phyloP scores from a whole-genome alignment of 2,329 filamentous ascomycete species.

The Talaromyces sp. region DNA sequence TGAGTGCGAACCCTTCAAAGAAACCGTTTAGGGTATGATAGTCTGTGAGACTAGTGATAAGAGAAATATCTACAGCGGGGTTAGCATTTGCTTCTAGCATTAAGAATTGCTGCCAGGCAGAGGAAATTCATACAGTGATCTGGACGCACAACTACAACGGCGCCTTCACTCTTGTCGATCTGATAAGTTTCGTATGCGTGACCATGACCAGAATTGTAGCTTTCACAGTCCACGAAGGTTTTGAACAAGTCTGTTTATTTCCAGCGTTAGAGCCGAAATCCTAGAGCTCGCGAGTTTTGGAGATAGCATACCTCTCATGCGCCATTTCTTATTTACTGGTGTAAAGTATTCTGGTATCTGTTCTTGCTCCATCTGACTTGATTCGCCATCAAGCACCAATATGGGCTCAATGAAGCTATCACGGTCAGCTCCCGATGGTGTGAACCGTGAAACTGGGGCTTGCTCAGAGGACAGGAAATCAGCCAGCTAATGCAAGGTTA shows the following conservation, averaged over 20 bases:
- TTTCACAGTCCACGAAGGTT: constrained; percentile 8
- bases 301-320: constrained; percentile 46
- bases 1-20: background rate
- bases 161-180: constrained; percentile 51
- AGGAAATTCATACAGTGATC: constrained; percentile 38
- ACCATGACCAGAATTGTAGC: constrained; percentile 12
- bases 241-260: constrained; percentile 6
- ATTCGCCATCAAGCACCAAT: constrained; percentile 49
- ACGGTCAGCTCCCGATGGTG: constrained; percentile 38
- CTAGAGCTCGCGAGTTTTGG: too few species aligned
- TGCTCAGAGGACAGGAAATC: constrained; percentile 35
- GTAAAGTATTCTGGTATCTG: constrained; percentile 54
- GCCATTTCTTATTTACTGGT: constrained; percentile 52
- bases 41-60: constrained; percentile 2
- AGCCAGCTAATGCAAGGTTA: constrained; percentile 28
- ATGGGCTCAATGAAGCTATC: constrained; percentile 56
- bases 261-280: background rate
- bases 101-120: too few species aligned
- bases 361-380: constrained; percentile 46
- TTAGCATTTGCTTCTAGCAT: background rate
- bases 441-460: constrained; percentile 44
- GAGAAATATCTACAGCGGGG: background rate
- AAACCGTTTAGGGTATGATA: background rate
- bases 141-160: constrained; percentile 57
- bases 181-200: constrained; percentile 51